Evolutionary conservation across 2,329 filamentous ascomycete species (phyloP).

Genomic region (Calonectria ilicicola): DNA sequence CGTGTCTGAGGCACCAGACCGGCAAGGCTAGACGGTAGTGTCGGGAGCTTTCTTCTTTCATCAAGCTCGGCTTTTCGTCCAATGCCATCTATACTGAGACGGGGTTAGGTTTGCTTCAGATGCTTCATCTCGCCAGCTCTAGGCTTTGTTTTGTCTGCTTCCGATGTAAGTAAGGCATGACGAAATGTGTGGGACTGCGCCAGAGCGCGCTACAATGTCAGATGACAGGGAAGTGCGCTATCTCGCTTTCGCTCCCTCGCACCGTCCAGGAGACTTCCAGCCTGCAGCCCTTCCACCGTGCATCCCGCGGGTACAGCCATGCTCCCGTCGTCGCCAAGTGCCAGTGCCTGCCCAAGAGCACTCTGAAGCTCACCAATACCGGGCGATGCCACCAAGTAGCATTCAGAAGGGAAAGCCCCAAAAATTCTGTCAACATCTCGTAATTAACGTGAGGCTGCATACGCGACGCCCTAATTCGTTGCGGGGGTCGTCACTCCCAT

Average conservation of each 20-base stretch:
- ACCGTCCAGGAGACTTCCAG: not conserved
- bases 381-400: not conserved
- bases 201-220: not conserved
- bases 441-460: slow-evolving; percentile 15
- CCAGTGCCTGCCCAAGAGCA: not conserved
- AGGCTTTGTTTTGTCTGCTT: not conserved
- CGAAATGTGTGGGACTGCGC: not conserved
- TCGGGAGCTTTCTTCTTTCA: not conserved
- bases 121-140: not conserved
- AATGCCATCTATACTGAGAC: not conserved
- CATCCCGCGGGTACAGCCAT: not conserved
- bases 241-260: slow-evolving; percentile 12
- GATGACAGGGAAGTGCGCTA: slow-evolving; percentile 14
- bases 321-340: not conserved
- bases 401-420: slow-evolving; percentile 9
- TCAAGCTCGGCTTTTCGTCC: not conserved
- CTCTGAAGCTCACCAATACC: slow-evolving; percentile 8
- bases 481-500: not conserved
- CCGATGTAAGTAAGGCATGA: not conserved
- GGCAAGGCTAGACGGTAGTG: not conserved
- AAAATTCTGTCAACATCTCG: slow-evolving; percentile 20
- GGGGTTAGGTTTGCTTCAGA: not conserved
- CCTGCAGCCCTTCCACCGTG: not conserved
- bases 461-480: not conserved
- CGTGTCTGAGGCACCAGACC: not conserved